Conservation (phyloP, 139 green algal species). For the Monoraphidium neglectum region DNA sequence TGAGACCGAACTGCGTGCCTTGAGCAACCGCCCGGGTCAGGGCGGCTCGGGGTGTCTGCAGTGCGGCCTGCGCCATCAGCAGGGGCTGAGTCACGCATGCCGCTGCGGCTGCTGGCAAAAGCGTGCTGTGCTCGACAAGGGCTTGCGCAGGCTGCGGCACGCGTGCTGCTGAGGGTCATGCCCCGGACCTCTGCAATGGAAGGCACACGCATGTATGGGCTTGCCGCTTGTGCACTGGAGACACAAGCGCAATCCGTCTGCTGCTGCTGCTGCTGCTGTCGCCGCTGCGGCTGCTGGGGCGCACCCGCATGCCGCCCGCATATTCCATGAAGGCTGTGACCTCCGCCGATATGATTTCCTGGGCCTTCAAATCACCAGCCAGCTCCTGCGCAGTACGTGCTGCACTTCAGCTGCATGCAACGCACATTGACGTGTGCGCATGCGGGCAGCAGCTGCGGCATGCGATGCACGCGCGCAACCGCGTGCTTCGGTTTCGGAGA, state of each 20-base stretch:
- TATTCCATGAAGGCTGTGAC: constrained; percentile 38
- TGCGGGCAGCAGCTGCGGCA: no score
- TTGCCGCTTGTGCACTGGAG: neutral
- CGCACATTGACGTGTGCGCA: no score
- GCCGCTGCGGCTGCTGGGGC: neutral
- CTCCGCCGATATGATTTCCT: constrained; percentile 48
- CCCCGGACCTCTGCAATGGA: neutral
- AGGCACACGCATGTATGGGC: neutral
- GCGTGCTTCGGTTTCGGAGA: no score
- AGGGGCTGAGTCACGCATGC: no score
- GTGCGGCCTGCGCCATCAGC: no score
- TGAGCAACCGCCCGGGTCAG: no score
- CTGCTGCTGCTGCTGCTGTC: neutral
- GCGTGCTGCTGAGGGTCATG: neutral
- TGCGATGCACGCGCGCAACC: no score
- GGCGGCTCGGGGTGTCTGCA: no score
- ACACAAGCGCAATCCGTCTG: neutral
- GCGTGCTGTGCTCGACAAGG: no score
- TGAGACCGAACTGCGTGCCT: neutral
- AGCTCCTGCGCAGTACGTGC: constrained; percentile 5
- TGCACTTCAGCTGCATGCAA: no score
- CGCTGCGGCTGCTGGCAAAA: no score
- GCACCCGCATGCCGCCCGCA: constrained; percentile 31
- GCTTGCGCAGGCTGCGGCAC: neutral
- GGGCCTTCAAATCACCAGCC: constrained; percentile 21